Evolutionary conservation across 2,329 filamentous ascomycete genomes (phyloP), one percentile per base, ranked within the genome.

Genomic region (Apiospora arundinis): DNA sequence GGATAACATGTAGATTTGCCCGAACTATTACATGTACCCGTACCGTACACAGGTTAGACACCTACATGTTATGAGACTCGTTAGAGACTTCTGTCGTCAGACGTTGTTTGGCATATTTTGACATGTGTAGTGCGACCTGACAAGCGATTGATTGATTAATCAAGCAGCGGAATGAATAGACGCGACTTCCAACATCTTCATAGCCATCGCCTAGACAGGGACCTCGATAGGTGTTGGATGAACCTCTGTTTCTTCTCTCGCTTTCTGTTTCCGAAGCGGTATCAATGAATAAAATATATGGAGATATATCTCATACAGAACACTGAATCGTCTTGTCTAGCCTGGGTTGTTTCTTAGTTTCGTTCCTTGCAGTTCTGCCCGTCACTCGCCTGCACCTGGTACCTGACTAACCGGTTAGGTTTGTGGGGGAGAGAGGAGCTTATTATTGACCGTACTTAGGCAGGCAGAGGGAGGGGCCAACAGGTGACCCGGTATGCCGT

Each of bases 41-140:
- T 32, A 45, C 32, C 32, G 32, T 32, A 45, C 42, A 45, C 32
- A 21, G 52, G 28, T 37, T 37, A 32, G 52, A 37, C 52, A 37
- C 48, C 32, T 32, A 37, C 48, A 25, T 23, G 12, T 21, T 18
- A 60, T 60, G 52, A 60, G 52, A 60, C 52, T 60, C 32, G 52
- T 60, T n/a, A 37, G 52, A 60, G 52, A 60, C 52, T 60, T 18
- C 16, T 60, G 28, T 37, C 52, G 52, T 60, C 52, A 60, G 52
- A 60, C 52, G 52, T 37, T 21, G 52, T 37, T 56, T 60, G 52
- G 52, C 52, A 60, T 18, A 60, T 60, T 60, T 37, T 60, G 52
- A 60, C 52, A 60, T 60, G 52, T 37, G 52, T 60, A 60, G 52
- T 60, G 52, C 28, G 16, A 60, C 52, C 32, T 60, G 52, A 18